Conservation (phyloP, 2,329 filamentous ascomycete species). For the Apiospora marii region DNA sequence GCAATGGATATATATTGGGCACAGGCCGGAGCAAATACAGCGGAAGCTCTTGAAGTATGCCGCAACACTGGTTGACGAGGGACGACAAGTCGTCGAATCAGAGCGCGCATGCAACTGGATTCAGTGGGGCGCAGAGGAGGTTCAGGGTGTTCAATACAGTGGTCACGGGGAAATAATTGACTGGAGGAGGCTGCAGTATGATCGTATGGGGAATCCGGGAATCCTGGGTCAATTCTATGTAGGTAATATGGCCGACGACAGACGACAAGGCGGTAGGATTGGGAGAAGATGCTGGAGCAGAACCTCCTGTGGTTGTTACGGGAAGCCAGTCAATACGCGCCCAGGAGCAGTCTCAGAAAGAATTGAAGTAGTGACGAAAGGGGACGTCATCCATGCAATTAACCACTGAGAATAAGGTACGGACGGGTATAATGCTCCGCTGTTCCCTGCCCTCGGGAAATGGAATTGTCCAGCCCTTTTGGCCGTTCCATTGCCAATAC, state of each 20-base stretch:
- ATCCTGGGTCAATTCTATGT: neutral
- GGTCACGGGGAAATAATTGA: slow-evolving; percentile 16
- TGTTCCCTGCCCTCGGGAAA: neutral
- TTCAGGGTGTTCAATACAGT: neutral
- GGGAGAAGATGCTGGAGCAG: slow-evolving; percentile 16
- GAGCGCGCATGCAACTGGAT: slow-evolving; percentile 32
- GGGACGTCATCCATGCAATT: slow-evolving; percentile 28
- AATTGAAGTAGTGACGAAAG: slow-evolving; percentile 13
- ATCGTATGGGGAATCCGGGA: neutral
- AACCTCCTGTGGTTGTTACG: neutral
- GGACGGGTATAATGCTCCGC: slow-evolving; percentile 6
- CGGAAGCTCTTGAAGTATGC: slow-evolving; percentile 25
- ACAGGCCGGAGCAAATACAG: slow-evolving; percentile 30
- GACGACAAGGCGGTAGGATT: neutral
- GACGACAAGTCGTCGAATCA: slow-evolving; percentile 33
- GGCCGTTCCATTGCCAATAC: neutral
- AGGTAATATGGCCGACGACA: neutral
- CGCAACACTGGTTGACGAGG: slow-evolving; percentile 27
- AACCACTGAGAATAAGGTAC: slow-evolving; percentile 16
- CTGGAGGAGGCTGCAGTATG: neutral
- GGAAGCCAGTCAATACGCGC: neutral
- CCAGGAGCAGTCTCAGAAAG: neutral
- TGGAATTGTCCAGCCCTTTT: neutral
- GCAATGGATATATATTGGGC: slow-evolving; percentile 29
- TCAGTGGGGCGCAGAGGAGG: slow-evolving; percentile 16